These are phyloP conservation scores for Nicotiana tabacum DNA, from an alignment of 257 asterid genomes.

Conservation along the genomic window DNA sequence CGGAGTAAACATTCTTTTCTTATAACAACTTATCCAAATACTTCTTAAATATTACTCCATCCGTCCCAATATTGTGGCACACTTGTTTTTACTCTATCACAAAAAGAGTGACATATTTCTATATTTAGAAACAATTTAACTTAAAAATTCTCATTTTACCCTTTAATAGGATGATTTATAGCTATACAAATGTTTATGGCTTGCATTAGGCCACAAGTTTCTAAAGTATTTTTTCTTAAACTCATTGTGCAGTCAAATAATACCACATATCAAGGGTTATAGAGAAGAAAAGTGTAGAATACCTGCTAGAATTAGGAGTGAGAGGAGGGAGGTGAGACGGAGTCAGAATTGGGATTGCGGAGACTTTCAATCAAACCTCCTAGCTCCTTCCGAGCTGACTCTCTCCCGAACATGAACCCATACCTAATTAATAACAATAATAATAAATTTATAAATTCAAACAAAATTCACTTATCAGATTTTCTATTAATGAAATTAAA, in stretches of 20 bases:
- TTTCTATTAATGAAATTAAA: background rate
- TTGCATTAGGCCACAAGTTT: background rate
- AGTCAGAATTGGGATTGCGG: slow-evolving; percentile 44
- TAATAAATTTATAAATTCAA: background rate
- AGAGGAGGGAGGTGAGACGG: slow-evolving; percentile 25
- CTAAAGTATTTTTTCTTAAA: too few relatives aligned
- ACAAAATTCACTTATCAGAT: background rate
- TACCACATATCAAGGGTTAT: too few relatives aligned
- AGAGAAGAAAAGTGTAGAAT: background rate
- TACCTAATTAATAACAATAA: slow-evolving; percentile 40
- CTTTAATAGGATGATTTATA: background rate
- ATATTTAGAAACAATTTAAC: background rate
- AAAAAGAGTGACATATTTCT: too few relatives aligned
- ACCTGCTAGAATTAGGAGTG: slow-evolving; percentile 27
- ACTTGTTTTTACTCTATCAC: too few relatives aligned
- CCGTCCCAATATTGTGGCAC: too few relatives aligned
- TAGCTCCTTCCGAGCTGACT: slow-evolving; percentile 80
- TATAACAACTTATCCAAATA: too few relatives aligned
- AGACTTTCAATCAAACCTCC: slow-evolving; percentile 64
- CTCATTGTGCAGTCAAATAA: too few relatives aligned
- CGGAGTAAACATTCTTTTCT: background rate
- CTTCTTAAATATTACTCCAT: too few relatives aligned
- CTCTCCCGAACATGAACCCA: slow-evolving; percentile 92
- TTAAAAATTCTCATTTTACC: background rate
- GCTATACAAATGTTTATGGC: background rate